phyloP scores from a whole-genome alignment of 2,329 filamentous ascomycete species.

The Neophaeococcomyces mojaviensis region DNA sequence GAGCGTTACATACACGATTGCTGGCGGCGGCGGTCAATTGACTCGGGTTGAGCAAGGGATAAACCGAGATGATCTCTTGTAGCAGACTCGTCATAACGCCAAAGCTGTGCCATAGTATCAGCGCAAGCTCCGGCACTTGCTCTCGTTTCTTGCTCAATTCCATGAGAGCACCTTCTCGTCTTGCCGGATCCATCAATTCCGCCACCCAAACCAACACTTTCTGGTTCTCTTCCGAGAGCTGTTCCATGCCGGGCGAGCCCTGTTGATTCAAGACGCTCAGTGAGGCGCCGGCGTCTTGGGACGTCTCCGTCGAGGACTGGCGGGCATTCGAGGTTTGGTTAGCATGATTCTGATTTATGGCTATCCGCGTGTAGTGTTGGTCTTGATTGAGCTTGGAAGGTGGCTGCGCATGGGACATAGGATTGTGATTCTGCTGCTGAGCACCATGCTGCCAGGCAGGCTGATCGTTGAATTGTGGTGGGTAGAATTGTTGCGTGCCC shows the following conservation, averaged over 20 bases:
- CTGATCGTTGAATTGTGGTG: conserved; percentile 45
- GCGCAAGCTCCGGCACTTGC: conserved; percentile 89
- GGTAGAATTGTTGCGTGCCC: conserved; percentile 55
- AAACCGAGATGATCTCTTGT: conserved; percentile 98
- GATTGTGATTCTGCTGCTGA: conserved; percentile 32
- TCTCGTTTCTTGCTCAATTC: conserved; percentile 98
- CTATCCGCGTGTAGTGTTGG: conserved; percentile 64
- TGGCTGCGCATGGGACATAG: conserved; percentile 31
- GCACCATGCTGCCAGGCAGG: conserved; percentile 37
- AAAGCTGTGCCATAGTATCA: conserved; percentile 98
- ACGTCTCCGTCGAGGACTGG: conserved; percentile 17
- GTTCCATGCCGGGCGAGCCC: conserved; percentile 44
- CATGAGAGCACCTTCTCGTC: conserved; percentile 81
- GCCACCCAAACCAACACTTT: conserved; percentile 90
- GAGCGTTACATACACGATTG: conserved; percentile 93
- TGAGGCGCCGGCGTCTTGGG: conserved; percentile 15
- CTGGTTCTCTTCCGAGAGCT: conserved; percentile 80
- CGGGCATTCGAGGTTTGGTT: conserved; percentile 14
- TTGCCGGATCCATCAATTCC: conserved; percentile 78
- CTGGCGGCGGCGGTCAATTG: conserved; percentile 96
- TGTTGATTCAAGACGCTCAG: conserved; percentile 18
- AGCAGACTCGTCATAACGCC: conserved; percentile 99
- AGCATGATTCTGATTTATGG: conserved; percentile 52
- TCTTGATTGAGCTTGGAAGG: conserved; percentile 33
- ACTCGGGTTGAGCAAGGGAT: conserved; percentile 90